A percentile compares a stretch with the other conserved stretches of the same genome.
Evolutionary conservation across 768 basidiomycete genomes (phyloP).

Genomic region (Lactarius pseudohatsudake): DNA sequence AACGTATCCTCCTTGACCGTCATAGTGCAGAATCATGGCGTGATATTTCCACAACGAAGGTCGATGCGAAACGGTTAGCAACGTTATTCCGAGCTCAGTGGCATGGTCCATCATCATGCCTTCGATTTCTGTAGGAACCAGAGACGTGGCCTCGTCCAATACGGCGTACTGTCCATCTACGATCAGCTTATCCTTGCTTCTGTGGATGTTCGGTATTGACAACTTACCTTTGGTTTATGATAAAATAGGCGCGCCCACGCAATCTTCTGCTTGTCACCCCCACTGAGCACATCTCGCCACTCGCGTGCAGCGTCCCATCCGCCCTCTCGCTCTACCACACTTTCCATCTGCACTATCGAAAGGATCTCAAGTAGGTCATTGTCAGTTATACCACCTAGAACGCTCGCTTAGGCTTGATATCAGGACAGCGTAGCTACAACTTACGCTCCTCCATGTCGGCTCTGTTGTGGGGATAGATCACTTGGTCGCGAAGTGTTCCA

Average conservation of each 20-base stretch:
- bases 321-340: constrained; percentile 90
- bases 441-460: constrained; percentile 74
- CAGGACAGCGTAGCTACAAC: background rate
- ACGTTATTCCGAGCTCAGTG: constrained; percentile 81
- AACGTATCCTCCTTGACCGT: constrained; percentile 92
- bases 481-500: constrained; percentile 92
- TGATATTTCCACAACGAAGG: constrained; percentile 95
- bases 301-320: constrained; percentile 90
- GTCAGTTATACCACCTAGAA: constrained; percentile 69
- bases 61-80: constrained; percentile 93
- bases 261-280: constrained; percentile 95
- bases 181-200: constrained; percentile 15
- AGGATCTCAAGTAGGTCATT: constrained; percentile 70
- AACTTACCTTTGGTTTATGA: constrained; percentile 80
- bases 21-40: constrained; percentile 83
- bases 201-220: background rate
- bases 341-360: constrained; percentile 77
- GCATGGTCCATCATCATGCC: constrained; percentile 95
- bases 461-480: constrained; percentile 91
- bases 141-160: constrained; percentile 93
- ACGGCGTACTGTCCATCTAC: constrained; percentile 76
- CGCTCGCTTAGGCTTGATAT: background rate
- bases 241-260: constrained; percentile 98
- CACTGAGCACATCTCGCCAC: constrained; percentile 91
- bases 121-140: constrained; percentile 91